A percentile compares a stretch with the other conserved stretches of the same genome.
Conservation (phyloP, 2,329 filamentous ascomycete species). For the Arachnopeziza araneosa region DNA sequence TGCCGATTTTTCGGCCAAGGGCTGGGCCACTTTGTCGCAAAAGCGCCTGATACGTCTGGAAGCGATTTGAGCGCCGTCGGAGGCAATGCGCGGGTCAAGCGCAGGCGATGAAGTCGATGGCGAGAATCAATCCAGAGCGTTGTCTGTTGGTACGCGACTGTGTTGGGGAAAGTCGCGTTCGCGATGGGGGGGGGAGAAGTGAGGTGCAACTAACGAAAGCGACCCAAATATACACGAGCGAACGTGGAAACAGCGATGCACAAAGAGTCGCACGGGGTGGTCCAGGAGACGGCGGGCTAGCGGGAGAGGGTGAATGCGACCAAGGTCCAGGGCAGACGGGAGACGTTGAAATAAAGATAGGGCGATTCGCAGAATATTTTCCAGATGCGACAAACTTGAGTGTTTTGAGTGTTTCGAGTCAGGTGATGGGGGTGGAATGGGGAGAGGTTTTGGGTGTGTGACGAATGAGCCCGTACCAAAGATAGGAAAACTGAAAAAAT, state of each 20-base stretch:
- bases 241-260: not conserved
- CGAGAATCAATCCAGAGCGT: not conserved
- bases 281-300: not conserved
- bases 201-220: not conserved
- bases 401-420: not conserved
- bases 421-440: not conserved
- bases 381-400: not conserved
- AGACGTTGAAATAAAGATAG: not conserved
- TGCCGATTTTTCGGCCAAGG: not conserved
- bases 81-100: not conserved
- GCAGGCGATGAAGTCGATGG: not conserved
- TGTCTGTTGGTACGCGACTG: not conserved
- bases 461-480: not conserved
- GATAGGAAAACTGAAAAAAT: not conserved
- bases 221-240: not conserved
- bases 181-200: too few species aligned
- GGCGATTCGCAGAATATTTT: not conserved
- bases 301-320: not conserved
- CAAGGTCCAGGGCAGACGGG: not conserved
- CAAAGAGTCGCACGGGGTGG: not conserved
- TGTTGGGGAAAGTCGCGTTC: too few species aligned
- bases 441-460: not conserved
- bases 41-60: not conserved
- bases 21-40: not conserved
- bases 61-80: not conserved